A percentile compares a stretch with the other conserved stretches of the same genome.
Evolutionary conservation across 2,329 filamentous ascomycete species (phyloP).

Genomic region (Eurotiales sp.): DNA sequence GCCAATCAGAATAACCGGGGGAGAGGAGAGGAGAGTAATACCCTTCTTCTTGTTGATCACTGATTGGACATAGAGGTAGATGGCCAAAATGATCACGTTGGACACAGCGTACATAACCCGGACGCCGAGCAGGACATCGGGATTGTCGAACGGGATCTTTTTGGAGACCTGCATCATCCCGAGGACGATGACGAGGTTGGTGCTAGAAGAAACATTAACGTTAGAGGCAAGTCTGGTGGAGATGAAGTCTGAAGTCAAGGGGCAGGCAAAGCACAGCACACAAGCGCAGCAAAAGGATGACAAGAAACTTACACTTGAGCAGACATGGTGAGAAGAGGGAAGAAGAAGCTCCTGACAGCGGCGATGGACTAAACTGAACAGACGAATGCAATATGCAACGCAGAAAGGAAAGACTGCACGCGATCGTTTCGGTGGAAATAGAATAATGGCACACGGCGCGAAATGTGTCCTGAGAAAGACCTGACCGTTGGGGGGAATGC

Average conservation of each 20-base stretch:
- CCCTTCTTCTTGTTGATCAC: slow-evolving; percentile 97
- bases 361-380: background rate
- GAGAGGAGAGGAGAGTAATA: slow-evolving; percentile 44
- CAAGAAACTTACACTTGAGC: slow-evolving; percentile 59
- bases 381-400: background rate
- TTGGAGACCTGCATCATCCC: slow-evolving; percentile 99
- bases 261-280: background rate
- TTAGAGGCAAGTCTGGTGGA: too few species aligned
- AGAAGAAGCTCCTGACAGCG: background rate
- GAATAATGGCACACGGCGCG: background rate
- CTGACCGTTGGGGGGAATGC: slow-evolving; percentile 5
- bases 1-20: background rate
- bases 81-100: slow-evolving; percentile 75
- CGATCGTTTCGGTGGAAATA: background rate
- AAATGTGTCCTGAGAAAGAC: slow-evolving; percentile 1
- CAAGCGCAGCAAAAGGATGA: background rate
- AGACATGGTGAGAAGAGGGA: slow-evolving; percentile 52
- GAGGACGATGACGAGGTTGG: slow-evolving; percentile 90
- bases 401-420: background rate
- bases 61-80: slow-evolving; percentile 82
- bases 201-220: slow-evolving; percentile 57
- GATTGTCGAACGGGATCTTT: slow-evolving; percentile 90
- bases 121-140: slow-evolving; percentile 62
- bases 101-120: slow-evolving; percentile 64
- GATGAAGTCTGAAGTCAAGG: too few species aligned